phyloP scores from a whole-genome alignment of 1,139 yeast genomes.

The Pichia sp. region DNA sequence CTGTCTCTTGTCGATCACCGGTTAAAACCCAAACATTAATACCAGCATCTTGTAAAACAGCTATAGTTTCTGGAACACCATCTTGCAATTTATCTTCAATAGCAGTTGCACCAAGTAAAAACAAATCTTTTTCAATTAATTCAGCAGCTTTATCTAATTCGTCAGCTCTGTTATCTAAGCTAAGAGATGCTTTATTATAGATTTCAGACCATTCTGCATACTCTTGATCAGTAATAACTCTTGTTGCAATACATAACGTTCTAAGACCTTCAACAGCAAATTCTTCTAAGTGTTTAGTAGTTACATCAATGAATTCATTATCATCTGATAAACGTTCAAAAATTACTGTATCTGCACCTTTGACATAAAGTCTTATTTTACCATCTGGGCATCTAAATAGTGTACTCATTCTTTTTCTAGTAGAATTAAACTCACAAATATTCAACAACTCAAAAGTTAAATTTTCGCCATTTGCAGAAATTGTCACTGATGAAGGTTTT shows the following conservation, averaged over 20 bases:
- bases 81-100: conserved; percentile 97
- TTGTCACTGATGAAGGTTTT: conserved; percentile 75
- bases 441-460: conserved; percentile 73
- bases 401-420: conserved; percentile 97
- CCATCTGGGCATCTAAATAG: conserved; percentile 95
- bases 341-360: conserved; percentile 97
- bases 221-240: conserved; percentile 75
- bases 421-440: conserved; percentile 93
- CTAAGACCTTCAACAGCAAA: conserved; percentile 96
- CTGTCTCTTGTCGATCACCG: conserved; percentile 99
- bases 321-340: conserved; percentile 73
- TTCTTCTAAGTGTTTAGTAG: conserved; percentile 85
- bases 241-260: conserved; percentile 86
- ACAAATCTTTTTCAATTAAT: conserved; percentile 70
- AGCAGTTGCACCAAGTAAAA: conserved; percentile 92
- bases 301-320: conserved; percentile 76
- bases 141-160: conserved; percentile 83
- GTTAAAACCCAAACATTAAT: conserved; percentile 96
- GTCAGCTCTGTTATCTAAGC: conserved; percentile 66
- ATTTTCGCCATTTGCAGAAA: conserved; percentile 45
- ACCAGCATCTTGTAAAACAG: conserved; percentile 91
- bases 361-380: conserved; percentile 77
- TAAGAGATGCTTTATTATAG: conserved; percentile 77
- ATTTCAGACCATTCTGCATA: conserved; percentile 54
- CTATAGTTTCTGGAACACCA: conserved; percentile 97